Percentiles rank a stretch among this genome's conserved stretches.
phyloP scores from a whole-genome alignment of 306 rosid genomes.

The Vigna reflexopilosa region DNA sequence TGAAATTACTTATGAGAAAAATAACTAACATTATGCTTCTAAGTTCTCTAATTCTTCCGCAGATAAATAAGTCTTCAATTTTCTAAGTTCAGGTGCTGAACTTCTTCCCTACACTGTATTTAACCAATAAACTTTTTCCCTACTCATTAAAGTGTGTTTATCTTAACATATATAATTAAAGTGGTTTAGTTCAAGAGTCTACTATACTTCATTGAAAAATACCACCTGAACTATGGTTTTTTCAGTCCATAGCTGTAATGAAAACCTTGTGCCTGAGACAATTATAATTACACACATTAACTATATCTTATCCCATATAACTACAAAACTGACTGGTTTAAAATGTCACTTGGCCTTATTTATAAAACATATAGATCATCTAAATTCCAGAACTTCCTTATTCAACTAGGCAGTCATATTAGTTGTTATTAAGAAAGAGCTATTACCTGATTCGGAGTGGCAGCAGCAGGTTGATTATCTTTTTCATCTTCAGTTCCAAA shows the following conservation, averaged over 20 bases:
- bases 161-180: not conserved
- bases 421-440: slow-evolving; percentile 38
- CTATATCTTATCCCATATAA: not conserved
- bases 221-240: not conserved
- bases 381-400: slow-evolving; percentile 29
- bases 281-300: slow-evolving; percentile 24
- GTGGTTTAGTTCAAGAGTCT: slow-evolving; percentile 9
- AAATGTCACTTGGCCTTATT: not conserved
- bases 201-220: not conserved
- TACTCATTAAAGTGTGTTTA: not conserved
- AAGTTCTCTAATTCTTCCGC: slow-evolving; percentile 2
- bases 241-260: slow-evolving; percentile 20
- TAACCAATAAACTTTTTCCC: not conserved
- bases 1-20: not conserved
- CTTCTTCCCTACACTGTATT: slow-evolving; percentile 11
- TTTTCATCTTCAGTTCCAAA: slow-evolving; percentile 75
- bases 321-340: slow-evolving; percentile 5
- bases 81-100: not conserved
- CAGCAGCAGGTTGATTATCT: slow-evolving; percentile 73
- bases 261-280: slow-evolving; percentile 5
- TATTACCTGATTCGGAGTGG: slow-evolving; percentile 80
- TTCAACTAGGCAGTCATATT: not conserved
- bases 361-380: not conserved
- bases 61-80: slow-evolving; percentile 8
- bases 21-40: slow-evolving; percentile 7